phyloP scores from a whole-genome alignment of 2,329 filamentous ascomycete species.

The Microthyrium microscopicum region DNA sequence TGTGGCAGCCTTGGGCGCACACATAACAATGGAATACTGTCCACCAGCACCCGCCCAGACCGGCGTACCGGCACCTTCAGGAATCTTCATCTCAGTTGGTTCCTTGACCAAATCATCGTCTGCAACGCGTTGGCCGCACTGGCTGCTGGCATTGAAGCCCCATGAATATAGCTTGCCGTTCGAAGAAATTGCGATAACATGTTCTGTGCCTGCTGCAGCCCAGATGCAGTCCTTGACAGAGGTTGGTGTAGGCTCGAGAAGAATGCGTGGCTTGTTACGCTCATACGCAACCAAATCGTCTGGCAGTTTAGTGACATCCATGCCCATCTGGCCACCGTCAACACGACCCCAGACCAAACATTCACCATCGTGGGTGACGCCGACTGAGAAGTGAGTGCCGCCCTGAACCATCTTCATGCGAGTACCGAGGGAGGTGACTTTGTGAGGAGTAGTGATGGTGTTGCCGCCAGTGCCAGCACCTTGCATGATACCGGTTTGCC shows the following conservation, averaged over 20 bases:
- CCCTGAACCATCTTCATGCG: conserved; percentile 54
- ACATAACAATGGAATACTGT: conserved; percentile 47
- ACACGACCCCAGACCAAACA: conserved; percentile 44
- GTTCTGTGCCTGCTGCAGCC: conserved; percentile 45
- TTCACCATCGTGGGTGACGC: conserved; percentile 34
- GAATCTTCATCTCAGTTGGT: too few species aligned
- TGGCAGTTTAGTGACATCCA: conserved; percentile 38
- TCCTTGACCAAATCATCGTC: too few species aligned
- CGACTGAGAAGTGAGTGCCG: conserved; percentile 58
- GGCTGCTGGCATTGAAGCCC: conserved; percentile 69
- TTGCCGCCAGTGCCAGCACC: conserved; percentile 51
- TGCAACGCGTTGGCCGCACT: conserved; percentile 68
- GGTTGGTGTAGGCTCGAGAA: conserved; percentile 60
- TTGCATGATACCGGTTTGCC: conserved; percentile 56
- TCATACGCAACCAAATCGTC: conserved; percentile 35
- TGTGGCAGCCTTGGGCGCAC: background rate
- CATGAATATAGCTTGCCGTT: conserved; percentile 59
- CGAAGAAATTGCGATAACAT: conserved; percentile 52
- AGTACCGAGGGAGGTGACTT: conserved; percentile 48
- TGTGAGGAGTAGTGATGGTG: conserved; percentile 43
- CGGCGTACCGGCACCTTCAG: too few species aligned
- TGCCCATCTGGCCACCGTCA: conserved; percentile 39
- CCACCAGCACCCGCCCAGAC: conserved; percentile 73
- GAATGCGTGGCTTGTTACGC: conserved; percentile 47
- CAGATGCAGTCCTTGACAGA: conserved; percentile 40